Conservation (phyloP, 2,329 filamentous ascomycete genomes). For the Aspergillus calidoustus region DNA sequence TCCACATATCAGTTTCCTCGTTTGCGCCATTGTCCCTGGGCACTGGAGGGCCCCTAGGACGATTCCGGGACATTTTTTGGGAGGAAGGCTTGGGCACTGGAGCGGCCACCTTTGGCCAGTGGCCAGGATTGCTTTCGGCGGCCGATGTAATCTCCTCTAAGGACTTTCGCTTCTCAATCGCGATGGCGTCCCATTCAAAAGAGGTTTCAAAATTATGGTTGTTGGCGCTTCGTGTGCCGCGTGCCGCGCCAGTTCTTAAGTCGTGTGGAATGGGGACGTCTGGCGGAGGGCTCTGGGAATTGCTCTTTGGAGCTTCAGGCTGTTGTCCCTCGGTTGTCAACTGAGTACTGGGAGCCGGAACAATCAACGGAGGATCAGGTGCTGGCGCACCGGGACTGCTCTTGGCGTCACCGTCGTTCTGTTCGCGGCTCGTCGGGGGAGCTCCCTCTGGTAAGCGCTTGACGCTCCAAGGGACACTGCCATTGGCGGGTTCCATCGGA, state of each 20-base stretch:
- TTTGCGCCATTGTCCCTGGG: conserved; percentile 50
- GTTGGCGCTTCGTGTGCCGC: conserved; percentile 30
- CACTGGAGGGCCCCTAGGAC: conserved; percentile 41
- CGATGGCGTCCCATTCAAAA: conserved; percentile 35
- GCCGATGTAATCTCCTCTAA: conserved; percentile 11
- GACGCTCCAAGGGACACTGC: conserved; percentile 12
- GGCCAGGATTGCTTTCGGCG: conserved; percentile 15
- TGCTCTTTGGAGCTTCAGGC: conserved; percentile 8
- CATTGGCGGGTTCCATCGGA: conserved; percentile 27
- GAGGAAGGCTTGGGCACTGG: conserved; percentile 7
- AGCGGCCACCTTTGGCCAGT: conserved; percentile 10
- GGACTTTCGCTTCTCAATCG: conserved; percentile 25
- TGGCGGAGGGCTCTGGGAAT: not conserved
- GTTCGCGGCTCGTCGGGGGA: conserved; percentile 9
- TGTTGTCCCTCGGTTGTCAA: conserved; percentile 8
- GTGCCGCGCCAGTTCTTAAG: conserved; percentile 28
- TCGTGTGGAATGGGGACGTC: conserved; percentile 17
- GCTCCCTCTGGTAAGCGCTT: conserved; percentile 19
- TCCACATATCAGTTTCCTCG: conserved; percentile 52
- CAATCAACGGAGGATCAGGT: not conserved
- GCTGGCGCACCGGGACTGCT: conserved; percentile 10
- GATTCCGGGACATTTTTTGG: conserved; percentile 47
- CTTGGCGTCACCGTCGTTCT: conserved; percentile 11
- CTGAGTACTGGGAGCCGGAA: conserved; percentile 2
- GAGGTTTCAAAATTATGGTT: conserved; percentile 26